These are phyloP conservation scores for Curvularia eragrostidis DNA, from an alignment of 2,329 filamentous ascomycete genomes.

Conservation along the genomic window DNA sequence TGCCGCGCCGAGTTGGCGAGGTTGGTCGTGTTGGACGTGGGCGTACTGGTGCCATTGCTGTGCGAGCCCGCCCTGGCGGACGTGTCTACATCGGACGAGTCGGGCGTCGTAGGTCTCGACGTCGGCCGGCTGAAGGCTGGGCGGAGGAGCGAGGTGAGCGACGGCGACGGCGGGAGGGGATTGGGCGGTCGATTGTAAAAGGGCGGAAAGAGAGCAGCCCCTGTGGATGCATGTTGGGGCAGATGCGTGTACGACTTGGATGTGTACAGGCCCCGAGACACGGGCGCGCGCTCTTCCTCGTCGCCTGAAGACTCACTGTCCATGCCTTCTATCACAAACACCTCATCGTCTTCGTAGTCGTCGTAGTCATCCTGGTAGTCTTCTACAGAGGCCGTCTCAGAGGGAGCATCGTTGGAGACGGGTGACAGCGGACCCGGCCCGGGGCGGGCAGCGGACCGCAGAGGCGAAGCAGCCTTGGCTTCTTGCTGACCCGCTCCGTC, in stretches of 20 bases:
- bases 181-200: slow-evolving; percentile 98
- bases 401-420: slow-evolving; percentile 36
- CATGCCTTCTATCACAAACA: slow-evolving; percentile 27
- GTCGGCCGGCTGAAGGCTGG: slow-evolving; percentile 63
- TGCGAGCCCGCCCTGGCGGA: slow-evolving; percentile 18
- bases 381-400: slow-evolving; percentile 45
- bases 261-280: slow-evolving; percentile 50
- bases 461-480: slow-evolving; percentile 9
- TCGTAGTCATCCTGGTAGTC: slow-evolving; percentile 26
- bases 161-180: slow-evolving; percentile 89
- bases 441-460: slow-evolving; percentile 15
- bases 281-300: slow-evolving; percentile 18
- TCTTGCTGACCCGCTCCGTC: slow-evolving; percentile 18
- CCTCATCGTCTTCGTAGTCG: slow-evolving; percentile 23
- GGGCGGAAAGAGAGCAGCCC: slow-evolving; percentile 69
- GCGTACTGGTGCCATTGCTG: slow-evolving; percentile 36
- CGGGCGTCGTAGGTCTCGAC: slow-evolving; percentile 90
- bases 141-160: slow-evolving; percentile 86
- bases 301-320: slow-evolving; percentile 28
- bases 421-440: slow-evolving; percentile 30
- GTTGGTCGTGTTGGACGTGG: slow-evolving; percentile 56
- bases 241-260: slow-evolving; percentile 57
- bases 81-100: slow-evolving; percentile 83
- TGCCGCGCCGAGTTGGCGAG: slow-evolving; percentile 65
- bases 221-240: slow-evolving; percentile 35